Base-by-base conservation (phyloP, 257 asterid species). In the Solanum stenotomum region DNA sequence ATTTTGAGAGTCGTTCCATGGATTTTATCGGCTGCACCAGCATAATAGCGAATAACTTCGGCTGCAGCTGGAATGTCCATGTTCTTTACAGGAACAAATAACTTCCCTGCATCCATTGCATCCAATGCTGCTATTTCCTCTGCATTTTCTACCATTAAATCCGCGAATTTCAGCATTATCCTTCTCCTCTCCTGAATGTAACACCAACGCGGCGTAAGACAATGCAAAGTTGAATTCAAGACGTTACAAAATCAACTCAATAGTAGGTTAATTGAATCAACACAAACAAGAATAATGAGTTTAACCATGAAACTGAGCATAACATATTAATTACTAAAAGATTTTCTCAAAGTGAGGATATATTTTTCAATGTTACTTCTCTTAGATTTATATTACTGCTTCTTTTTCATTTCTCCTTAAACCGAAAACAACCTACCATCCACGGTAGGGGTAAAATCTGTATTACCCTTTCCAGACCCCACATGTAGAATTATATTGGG, bases 11-110 rank as follows among this genome's bases (percentile, higher is more conserved):
- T 91, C 61, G 89, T 87, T 38, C 92, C 93, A 20, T 91, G 93
- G 33, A 91, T 91, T 87, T 91, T 91, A 87, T 91, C 93, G 0
- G 93, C 93, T 22, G 92, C 92, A 85, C 93, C 93, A 2, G 92
- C 93, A 44, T 91, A 91, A 68, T 91, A 91, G 9, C 93, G 92
- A 85, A 90, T 5, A 18, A 18, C n/a, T 10, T 76, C 85, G 0
- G 88, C 84, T 83, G 89, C 87, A 9, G 37, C 71, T 10, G 93
- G 93, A 38, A 91, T 85, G 14, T 91, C 93, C 23, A 75, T 11
- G 61, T 83, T 72, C 90, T 88, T 91, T 27, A 87, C 86, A 11
- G 84, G 44, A 68, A 1, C 20, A 49, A 90, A 83, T 87, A 90
- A 59, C 76, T 91, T 91, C 59, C 93, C 93, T 4, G 85, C 93